Base-by-base conservation (phyloP, 2,329 filamentous ascomycete genomes). In the Lithohypha guttulata region DNA sequence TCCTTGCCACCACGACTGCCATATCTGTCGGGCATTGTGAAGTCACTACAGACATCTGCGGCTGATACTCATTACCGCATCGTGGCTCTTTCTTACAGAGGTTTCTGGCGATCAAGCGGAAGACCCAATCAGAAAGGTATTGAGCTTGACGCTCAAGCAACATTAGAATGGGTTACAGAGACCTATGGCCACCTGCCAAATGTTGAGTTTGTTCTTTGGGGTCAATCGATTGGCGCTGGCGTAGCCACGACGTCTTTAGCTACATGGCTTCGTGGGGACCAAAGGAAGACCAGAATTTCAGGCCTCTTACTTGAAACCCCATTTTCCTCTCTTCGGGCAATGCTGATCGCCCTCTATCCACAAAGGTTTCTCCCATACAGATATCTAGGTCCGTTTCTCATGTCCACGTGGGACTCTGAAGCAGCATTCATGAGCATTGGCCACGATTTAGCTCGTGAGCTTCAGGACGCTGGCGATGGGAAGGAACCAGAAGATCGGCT, bases 321-420 rank as follows among this genome's bases (percentile, higher is more conserved):
- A 0, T 86, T 86, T 46, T 71, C 78, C 1, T 82, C 75, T 29
- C 71, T 84, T 40, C 68, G 71, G 42, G 72, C 71, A 13, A 85
- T 89, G 80, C 64, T 89, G 4, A 62, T 72, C 28, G 75, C 73
- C 1, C 58, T 89, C 2, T 89, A 87, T 53, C 82, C 82, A 1
- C 80, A 86, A 50, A 81, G 73, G 50, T 87, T 82, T 81, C 63
- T 87, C 5, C 83, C 83, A 0, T 89, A 89, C 55, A 71, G 73
- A 32, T 77, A 87, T 54, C 65, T 89, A 0, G 75, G 76, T 66
- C 79, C 79, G 0, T 86, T 87, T 53, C 64, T 87, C 8, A 69
- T 80, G 48, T 86, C 65, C 41, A 61, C 60, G 30, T 74, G 71
- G 70, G 65, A 72, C 46, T 68, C 59, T 32, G 55, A 59, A 17